Conservation (phyloP, 1,284 basidiomycete species). For the Phenoliferia sp. region DNA sequence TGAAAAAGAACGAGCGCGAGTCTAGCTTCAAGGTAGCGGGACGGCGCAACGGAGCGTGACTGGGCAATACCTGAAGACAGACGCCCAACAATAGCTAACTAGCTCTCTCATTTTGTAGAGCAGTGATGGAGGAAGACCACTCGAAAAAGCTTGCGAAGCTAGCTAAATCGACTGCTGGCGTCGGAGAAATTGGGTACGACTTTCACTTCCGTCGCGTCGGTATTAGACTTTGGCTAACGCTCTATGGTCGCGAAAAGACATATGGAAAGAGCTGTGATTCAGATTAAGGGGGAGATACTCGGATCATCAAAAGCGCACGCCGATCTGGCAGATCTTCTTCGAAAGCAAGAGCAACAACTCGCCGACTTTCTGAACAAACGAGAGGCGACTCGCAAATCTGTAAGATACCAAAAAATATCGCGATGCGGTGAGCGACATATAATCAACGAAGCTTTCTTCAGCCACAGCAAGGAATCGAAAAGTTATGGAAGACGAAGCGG, state of each 20-base stretch:
- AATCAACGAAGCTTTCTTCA: neutral
- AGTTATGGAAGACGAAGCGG: conserved; percentile 79
- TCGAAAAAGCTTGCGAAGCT: conserved; percentile 80
- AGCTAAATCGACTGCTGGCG: conserved; percentile 69
- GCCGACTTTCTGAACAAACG: conserved; percentile 62
- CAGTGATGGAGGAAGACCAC: conserved; percentile 85
- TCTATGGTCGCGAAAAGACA: conserved; percentile 61
- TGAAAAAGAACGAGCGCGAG: too few species aligned
- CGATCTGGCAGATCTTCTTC: conserved; percentile 35
- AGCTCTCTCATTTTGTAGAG: conserved; percentile 11
- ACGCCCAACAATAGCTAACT: neutral
- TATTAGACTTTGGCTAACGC: neutral
- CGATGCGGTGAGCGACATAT: too few species aligned
- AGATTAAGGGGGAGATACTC: conserved; percentile 73
- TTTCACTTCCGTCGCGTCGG: neutral
- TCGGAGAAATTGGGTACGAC: conserved; percentile 83
- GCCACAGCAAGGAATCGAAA: conserved; percentile 72
- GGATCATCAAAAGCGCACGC: conserved; percentile 65
- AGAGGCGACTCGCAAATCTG: conserved; percentile 65
- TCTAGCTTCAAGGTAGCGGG: too few species aligned
- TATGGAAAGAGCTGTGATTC: conserved; percentile 33
- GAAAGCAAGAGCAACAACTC: conserved; percentile 63
- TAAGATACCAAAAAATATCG: too few species aligned
- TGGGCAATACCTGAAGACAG: too few species aligned
- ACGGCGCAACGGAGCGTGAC: too few species aligned